A percentile compares a stretch with the other conserved stretches of the same genome.
These are phyloP conservation scores for Wickerhamomyces bovis DNA, from an alignment of 805 yeast species.

Conservation along the genomic window DNA sequence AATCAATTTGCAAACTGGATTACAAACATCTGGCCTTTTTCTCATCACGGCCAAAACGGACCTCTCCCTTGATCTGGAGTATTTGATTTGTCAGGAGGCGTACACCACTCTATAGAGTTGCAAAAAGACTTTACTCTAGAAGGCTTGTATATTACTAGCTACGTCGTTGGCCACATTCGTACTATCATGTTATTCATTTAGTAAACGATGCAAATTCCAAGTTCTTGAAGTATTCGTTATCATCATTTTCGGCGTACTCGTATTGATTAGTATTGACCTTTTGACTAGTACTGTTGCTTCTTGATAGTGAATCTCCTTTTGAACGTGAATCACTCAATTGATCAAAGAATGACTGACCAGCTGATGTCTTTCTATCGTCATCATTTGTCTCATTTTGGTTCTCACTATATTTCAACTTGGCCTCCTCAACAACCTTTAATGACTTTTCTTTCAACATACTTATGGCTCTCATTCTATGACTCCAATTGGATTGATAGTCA, in stretches of 20 bases:
- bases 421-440: slow-evolving; percentile 7
- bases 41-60: neutral
- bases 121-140: no score
- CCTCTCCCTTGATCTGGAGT: neutral
- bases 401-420: slow-evolving; percentile 7
- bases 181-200: slow-evolving; percentile 9
- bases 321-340: slow-evolving; percentile 9
- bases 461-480: slow-evolving; percentile 55
- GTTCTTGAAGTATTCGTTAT: slow-evolving; percentile 21
- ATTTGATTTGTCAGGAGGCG: no score
- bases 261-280: slow-evolving; percentile 15
- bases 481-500: slow-evolving; percentile 58
- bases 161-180: no score
- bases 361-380: slow-evolving; percentile 10
- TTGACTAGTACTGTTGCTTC: slow-evolving; percentile 12
- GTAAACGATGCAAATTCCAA: slow-evolving; percentile 24
- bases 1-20: no score
- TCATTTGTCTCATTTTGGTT: slow-evolving; percentile 4
- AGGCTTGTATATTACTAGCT: no score
- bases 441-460: slow-evolving; percentile 29
- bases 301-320: slow-evolving; percentile 1
- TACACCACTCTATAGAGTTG: no score
- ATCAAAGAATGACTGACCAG: slow-evolving; percentile 21
- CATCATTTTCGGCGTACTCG: slow-evolving; percentile 19
- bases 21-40: no score